Conservation (phyloP, 2,329 filamentous ascomycete species). For the Sphaerulina populicola region DNA sequence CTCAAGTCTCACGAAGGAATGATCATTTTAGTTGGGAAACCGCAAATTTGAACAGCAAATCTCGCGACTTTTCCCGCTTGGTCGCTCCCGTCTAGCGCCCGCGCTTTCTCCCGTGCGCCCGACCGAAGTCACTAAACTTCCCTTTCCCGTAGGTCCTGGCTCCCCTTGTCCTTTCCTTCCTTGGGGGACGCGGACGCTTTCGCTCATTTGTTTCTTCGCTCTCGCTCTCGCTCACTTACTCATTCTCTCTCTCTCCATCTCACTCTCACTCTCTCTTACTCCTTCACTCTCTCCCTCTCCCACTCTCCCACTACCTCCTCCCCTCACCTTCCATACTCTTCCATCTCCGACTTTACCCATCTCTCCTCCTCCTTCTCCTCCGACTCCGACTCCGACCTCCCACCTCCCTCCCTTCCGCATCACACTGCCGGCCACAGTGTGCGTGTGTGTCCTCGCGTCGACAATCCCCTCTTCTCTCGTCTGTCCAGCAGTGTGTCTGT, state of each 20-base stretch:
- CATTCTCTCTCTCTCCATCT: too few relatives aligned
- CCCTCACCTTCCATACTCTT: too few relatives aligned
- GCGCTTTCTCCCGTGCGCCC: background rate
- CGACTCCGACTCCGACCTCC: background rate
- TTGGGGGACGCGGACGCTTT: background rate
- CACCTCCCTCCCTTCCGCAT: background rate
- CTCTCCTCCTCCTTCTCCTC: background rate
- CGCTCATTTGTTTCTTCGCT: slow-evolving; percentile 3
- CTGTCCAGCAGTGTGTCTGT: background rate
- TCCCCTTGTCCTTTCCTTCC: background rate
- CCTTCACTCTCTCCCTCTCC: too few relatives aligned
- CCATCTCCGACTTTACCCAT: background rate
- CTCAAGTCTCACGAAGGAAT: too few relatives aligned
- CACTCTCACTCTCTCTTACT: too few relatives aligned
- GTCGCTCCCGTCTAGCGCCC: too few relatives aligned
- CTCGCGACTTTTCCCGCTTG: too few relatives aligned
- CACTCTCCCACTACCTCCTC: too few relatives aligned
- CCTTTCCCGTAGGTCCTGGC: too few relatives aligned
- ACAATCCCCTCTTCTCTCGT: background rate
- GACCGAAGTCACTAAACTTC: background rate
- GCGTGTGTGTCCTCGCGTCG: slow-evolving; percentile 6
- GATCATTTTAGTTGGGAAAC: too few relatives aligned
- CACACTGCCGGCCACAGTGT: slow-evolving; percentile 13
- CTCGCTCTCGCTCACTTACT: too few relatives aligned
- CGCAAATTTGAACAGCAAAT: too few relatives aligned